phyloP scores from a whole-genome alignment of 2,329 filamentous ascomycete genomes.

The Dactylellina leptospora region DNA sequence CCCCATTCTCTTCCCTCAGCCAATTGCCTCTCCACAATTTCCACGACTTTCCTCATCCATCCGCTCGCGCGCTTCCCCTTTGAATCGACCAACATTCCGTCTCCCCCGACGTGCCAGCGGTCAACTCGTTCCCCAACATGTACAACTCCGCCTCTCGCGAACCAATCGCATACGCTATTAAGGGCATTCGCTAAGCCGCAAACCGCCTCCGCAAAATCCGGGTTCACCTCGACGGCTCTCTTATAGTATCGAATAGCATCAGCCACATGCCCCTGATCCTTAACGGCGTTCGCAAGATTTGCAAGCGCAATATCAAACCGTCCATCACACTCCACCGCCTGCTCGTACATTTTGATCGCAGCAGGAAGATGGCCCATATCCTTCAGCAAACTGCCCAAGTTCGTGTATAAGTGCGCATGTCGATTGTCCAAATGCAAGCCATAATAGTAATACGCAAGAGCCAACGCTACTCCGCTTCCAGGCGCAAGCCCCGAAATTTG shows the following conservation, averaged over 20 bases:
- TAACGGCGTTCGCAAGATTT: constrained; percentile 96
- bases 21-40: constrained; percentile 89
- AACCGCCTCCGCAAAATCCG: constrained; percentile 94
- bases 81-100: constrained; percentile 82
- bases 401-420: constrained; percentile 96
- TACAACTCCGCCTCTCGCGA: constrained; percentile 83
- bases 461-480: constrained; percentile 86
- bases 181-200: constrained; percentile 93
- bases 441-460: constrained; percentile 94
- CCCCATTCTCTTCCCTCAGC: constrained; percentile 88
- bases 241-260: constrained; percentile 94
- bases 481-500: constrained; percentile 76
- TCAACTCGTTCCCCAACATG: constrained; percentile 73
- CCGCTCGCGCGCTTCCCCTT: constrained; percentile 72
- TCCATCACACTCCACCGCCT: constrained; percentile 89
- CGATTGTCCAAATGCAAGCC: constrained; percentile 84
- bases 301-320: constrained; percentile 96
- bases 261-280: constrained; percentile 89
- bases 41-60: constrained; percentile 87
- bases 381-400: constrained; percentile 91
- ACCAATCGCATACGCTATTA: constrained; percentile 96
- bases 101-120: constrained; percentile 89
- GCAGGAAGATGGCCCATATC: constrained; percentile 92
- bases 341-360: constrained; percentile 96
- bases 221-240: constrained; percentile 87